These are phyloP conservation scores for Pilaira anomala DNA, from an alignment of 192 early-diverging fungal genomes.

Conservation along the genomic window DNA sequence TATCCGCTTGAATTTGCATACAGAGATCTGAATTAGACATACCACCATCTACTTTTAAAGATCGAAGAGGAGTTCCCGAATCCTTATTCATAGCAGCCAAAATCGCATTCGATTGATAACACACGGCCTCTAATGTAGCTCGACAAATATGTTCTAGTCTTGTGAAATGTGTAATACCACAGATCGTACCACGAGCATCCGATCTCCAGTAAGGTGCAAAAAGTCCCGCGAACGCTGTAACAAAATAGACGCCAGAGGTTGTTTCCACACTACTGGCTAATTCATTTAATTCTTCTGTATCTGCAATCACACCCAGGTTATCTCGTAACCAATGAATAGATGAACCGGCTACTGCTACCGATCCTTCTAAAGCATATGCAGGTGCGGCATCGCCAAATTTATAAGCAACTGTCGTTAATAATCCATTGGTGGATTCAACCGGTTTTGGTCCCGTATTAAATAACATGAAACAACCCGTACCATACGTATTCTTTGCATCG, in stretches of 20 bases:
- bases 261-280: slow-evolving; percentile 68
- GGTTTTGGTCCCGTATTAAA: slow-evolving; percentile 83
- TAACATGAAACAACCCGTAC: slow-evolving; percentile 95
- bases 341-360: slow-evolving; percentile 87
- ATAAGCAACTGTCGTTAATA: slow-evolving; percentile 89
- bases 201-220: slow-evolving; percentile 94
- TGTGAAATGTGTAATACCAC: slow-evolving; percentile 85
- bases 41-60: slow-evolving; percentile 89
- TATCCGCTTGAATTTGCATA: slow-evolving; percentile 93
- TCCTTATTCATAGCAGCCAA: slow-evolving; percentile 88
- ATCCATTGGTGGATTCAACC: slow-evolving; percentile 75
- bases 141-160: slow-evolving; percentile 81
- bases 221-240: slow-evolving; percentile 88
- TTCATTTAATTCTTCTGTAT: slow-evolving; percentile 68
- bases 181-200: slow-evolving; percentile 82
- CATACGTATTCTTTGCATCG: slow-evolving; percentile 94
- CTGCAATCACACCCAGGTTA: slow-evolving; percentile 69
- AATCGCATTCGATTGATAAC: slow-evolving; percentile 85
- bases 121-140: slow-evolving; percentile 86
- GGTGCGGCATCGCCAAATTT: slow-evolving; percentile 71
- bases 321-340: slow-evolving; percentile 90
- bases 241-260: slow-evolving; percentile 91
- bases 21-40: slow-evolving; percentile 84
- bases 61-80: slow-evolving; percentile 58
- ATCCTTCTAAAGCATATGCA: slow-evolving; percentile 88